These are phyloP conservation scores for Pythium guiyangense DNA, from an alignment of 352 stramenopile species.

Conservation along the genomic window DNA sequence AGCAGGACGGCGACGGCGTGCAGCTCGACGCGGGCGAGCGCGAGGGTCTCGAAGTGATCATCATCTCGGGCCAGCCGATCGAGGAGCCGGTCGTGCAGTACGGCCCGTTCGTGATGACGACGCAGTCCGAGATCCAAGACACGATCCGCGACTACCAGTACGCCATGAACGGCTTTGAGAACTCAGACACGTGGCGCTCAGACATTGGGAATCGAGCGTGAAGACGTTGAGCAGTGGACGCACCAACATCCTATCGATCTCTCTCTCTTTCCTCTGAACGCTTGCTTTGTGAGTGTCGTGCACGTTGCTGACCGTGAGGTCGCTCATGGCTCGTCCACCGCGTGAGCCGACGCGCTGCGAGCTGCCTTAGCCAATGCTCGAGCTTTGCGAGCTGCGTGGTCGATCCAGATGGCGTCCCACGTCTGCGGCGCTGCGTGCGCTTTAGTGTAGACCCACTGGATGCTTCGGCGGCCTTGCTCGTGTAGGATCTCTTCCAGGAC, in stretches of 20 bases:
- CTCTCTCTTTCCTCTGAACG: too few species aligned
- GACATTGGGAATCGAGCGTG: too few species aligned
- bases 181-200: slow-evolving; percentile 3
- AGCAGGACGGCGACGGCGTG: too few species aligned
- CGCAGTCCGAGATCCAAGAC: slow-evolving; percentile 39
- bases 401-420: background rate
- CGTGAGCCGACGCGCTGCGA: too few species aligned
- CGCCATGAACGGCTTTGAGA: slow-evolving; percentile 66
- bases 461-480: slow-evolving; percentile 34
- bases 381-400: background rate
- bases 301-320: too few species aligned
- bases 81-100: slow-evolving; percentile 61
- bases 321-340: too few species aligned
- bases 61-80: slow-evolving; percentile 49
- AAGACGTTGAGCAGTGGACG: too few species aligned
- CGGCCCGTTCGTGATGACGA: slow-evolving; percentile 78
- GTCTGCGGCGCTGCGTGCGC: slow-evolving; percentile 19
- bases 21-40: too few species aligned
- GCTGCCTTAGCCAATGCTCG: slow-evolving; percentile 7
- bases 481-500: slow-evolving; percentile 47
- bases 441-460: slow-evolving; percentile 66
- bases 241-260: too few species aligned
- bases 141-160: slow-evolving; percentile 45
- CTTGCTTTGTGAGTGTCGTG: too few species aligned
- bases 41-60: too few species aligned